Percentiles rank a stretch among this genome's conserved stretches.
Conservation (phyloP, 148 eudicot genomes). For the Dianthus caryophyllus region DNA sequence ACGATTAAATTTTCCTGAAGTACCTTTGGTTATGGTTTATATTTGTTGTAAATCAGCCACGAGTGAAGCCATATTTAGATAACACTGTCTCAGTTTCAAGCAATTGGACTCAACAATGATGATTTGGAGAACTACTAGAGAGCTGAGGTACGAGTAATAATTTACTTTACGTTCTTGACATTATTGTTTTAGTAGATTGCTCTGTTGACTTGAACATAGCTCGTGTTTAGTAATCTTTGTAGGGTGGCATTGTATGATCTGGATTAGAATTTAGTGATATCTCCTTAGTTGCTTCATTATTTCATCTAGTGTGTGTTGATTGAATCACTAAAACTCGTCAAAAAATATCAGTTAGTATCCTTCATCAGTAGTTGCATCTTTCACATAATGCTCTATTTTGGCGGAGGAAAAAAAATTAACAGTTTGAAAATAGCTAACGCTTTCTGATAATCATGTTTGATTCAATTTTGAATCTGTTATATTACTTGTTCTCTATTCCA, state of each 20-base stretch:
- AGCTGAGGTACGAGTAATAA: constrained; percentile 28
- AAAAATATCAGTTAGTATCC: not conserved
- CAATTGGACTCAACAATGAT: constrained; percentile 15
- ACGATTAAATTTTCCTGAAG: too few relatives aligned
- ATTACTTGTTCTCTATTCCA: too few relatives aligned
- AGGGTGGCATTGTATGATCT: too few relatives aligned
- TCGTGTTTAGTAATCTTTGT: constrained; percentile 3
- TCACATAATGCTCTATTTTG: too few relatives aligned
- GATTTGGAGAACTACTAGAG: not conserved
- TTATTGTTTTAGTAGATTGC: constrained; percentile 11
- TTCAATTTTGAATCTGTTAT: too few relatives aligned
- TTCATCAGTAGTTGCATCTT: too few relatives aligned
- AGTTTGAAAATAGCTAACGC: too few relatives aligned
- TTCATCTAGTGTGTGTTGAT: not conserved
- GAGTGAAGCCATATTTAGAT: constrained; percentile 41
- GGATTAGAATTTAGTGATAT: too few relatives aligned
- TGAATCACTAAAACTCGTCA: not conserved
- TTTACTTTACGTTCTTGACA: constrained; percentile 27
- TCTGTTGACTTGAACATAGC: constrained; percentile 19
- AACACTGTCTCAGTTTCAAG: constrained; percentile 25
- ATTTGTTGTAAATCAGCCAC: constrained; percentile 52
- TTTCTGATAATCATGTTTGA: too few relatives aligned
- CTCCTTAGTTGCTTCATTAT: too few relatives aligned
- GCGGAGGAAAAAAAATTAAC: too few relatives aligned
- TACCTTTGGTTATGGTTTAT: constrained; percentile 60